phyloP scores from a whole-genome alignment of 2,329 filamentous ascomycete genomes.

The Sclerotinia glacialis region DNA sequence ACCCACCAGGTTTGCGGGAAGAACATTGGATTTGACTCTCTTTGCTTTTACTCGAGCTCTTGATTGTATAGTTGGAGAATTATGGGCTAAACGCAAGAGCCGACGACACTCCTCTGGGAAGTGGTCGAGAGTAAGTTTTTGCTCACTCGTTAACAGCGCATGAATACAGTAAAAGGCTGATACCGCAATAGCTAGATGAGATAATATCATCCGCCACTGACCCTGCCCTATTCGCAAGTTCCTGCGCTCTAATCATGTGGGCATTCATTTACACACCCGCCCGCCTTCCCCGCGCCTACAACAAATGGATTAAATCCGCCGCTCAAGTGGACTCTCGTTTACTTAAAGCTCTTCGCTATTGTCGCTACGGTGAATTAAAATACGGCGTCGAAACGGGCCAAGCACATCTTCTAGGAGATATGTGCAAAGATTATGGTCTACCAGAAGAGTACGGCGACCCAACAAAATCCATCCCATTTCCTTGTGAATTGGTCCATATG shows the following conservation, averaged over 20 bases:
- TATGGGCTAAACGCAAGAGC: conserved; percentile 55
- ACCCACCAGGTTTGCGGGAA: conserved; percentile 53
- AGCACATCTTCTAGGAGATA: conserved; percentile 62
- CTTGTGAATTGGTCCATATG: conserved; percentile 83
- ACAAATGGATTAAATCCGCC: conserved; percentile 76
- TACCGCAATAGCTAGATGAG: conserved; percentile 35
- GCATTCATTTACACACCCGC: conserved; percentile 78
- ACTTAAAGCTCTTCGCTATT: conserved; percentile 68
- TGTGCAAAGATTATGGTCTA: conserved; percentile 69
- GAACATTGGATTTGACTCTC: conserved; percentile 79
- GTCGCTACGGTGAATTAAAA: conserved; percentile 58
- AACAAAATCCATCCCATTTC: conserved; percentile 60
- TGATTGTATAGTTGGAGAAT: conserved; percentile 65
- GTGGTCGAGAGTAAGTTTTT: conserved; percentile 42
- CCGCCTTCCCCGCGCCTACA: conserved; percentile 69
- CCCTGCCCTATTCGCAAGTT: conserved; percentile 67
- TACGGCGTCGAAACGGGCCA: conserved; percentile 75
- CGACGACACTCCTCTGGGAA: conserved; percentile 46
- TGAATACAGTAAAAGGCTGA: not conserved
- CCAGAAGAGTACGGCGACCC: conserved; percentile 74
- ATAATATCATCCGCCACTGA: conserved; percentile 53
- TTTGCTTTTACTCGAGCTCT: conserved; percentile 70
- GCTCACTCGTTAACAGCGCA: not conserved
- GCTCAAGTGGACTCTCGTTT: conserved; percentile 73
- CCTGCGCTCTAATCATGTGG: conserved; percentile 80